phyloP scores from a whole-genome alignment of 2,329 filamentous ascomycete species.

The Hypoxylon sp. region DNA sequence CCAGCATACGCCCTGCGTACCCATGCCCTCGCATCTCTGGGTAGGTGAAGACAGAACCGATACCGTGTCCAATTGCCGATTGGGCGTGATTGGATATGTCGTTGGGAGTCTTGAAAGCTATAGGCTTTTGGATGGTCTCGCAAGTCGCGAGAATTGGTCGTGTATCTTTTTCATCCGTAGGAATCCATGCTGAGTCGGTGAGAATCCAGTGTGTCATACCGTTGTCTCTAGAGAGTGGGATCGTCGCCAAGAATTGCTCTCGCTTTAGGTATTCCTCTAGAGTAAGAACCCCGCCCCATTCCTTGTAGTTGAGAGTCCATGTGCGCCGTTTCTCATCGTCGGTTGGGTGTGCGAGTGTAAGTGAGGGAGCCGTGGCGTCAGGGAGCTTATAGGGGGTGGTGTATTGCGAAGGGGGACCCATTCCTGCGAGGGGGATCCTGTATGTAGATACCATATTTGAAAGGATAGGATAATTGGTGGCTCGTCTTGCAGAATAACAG shows the following conservation, averaged over 20 bases:
- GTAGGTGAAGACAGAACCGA: conserved; percentile 82
- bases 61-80: conserved; percentile 73
- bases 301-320: conserved; percentile 63
- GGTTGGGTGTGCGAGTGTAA: conserved; percentile 65
- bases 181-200: conserved; percentile 49
- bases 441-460: no score
- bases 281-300: conserved; percentile 67
- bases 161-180: conserved; percentile 43
- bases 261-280: conserved; percentile 65
- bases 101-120: conserved; percentile 53
- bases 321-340: conserved; percentile 60
- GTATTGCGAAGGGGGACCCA: conserved; percentile 45
- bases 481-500: no score
- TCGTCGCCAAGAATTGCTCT: conserved; percentile 64
- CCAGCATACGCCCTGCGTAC: conserved; percentile 81
- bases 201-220: conserved; percentile 72
- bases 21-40: conserved; percentile 72
- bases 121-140: conserved; percentile 69
- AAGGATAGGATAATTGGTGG: no score
- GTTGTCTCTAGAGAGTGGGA: conserved; percentile 65
- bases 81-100: conserved; percentile 48
- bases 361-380: conserved; percentile 46
- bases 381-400: conserved; percentile 45
- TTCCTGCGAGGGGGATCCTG: conserved; percentile 30
- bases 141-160: conserved; percentile 69